Evolutionary conservation across 2,329 filamentous ascomycete species (phyloP), one percentile per base, ranked within the genome.

Genomic region (Scolecobasidium constrictum): DNA sequence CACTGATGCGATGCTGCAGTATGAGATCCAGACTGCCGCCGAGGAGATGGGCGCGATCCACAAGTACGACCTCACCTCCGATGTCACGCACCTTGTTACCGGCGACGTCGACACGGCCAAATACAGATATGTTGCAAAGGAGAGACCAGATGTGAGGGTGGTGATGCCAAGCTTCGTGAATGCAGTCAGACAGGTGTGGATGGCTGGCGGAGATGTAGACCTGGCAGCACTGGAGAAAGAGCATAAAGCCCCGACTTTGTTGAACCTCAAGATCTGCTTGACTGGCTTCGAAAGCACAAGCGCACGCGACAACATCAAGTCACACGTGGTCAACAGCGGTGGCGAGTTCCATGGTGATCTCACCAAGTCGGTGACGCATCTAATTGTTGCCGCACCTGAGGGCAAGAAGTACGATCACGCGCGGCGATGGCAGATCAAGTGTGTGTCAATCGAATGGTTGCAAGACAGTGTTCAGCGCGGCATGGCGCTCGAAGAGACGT

Each of bases 1-100:
- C 12, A 16, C 34, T 36, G 16, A 36, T 16, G 18, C 12, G 11
- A 17, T 36, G 9, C 9, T 3, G 31, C 48, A 73, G 70, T 59
- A 63, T 35, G 68, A 77, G 42, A 70, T 86, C 38, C 76, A 75
- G 13, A 63, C 70, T 38, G 76, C 78, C 47, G 83, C 84, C 15
- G 63, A 70, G 49, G 78, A 94, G 57, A 86, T 98, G 69, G 92
- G 92, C 50, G 92, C 88, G 40, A 63, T 75, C 47, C 84, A 94
- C 70, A 87, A 84, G 54, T 83, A 87, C 61, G 88, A 98, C 60
- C 77, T 98, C 35, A 96, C 88, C n/a, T 85, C 84, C 44, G 86
- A 95, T 60, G 86, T 94, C 38, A 96, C 92, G 4, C 92, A 98
- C 66, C 78, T 98, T 37, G 75, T 98, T 49, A 86, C 94, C 48